Evolutionary conservation across 2,329 filamentous ascomycete genomes (phyloP), one percentile per base, ranked within the genome.

Genomic region (Ploettnerulaceae sp.): DNA sequence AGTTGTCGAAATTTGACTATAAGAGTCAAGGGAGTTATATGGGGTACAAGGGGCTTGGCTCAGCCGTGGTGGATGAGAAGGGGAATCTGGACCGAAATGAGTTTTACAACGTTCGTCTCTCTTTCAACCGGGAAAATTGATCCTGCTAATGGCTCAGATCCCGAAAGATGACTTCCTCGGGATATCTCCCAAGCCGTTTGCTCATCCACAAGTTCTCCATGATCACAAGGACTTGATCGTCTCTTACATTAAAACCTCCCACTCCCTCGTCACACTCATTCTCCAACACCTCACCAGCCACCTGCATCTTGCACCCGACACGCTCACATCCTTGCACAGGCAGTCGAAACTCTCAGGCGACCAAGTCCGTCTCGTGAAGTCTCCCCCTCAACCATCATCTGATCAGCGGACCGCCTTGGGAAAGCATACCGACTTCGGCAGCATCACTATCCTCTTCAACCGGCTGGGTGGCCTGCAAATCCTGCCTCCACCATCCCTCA

Each of bases 1-100:
- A 80, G 55, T 76, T 79, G 56, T 55, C 65, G n/a, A 68, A 71
- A 45, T 81, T 77, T 54, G 75, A 79, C 52, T 76, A 76, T 46
- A 56, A 50, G 12, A 38, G 15, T 9, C 31, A 39, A 21, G 56
- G 51, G 1, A 59, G 54, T 31, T 61, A 60, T 47, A 49, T 52
- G 24, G 58, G 55, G 7, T 61, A 61, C 38, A 59, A 58, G 33
- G 52, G 55, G 4, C 53, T 54, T 31, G 59, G 57, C 8, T 51
- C 29, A 11, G 49, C 50, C 5, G 51, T 57, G 25, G 51, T 57
- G 24, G 56, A 59, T 39, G 55, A 56, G 40, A 47, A 56, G 17
- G 58, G 57, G 9, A 59, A 53, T 36, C 20, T 54, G 17, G 60
- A 63, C 36, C 34, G 53, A 33, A 59, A 56, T 45, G 61, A 64